Evolutionary conservation across 2,329 filamentous ascomycete genomes (phyloP).

Genomic region (Trichoderma sp.): DNA sequence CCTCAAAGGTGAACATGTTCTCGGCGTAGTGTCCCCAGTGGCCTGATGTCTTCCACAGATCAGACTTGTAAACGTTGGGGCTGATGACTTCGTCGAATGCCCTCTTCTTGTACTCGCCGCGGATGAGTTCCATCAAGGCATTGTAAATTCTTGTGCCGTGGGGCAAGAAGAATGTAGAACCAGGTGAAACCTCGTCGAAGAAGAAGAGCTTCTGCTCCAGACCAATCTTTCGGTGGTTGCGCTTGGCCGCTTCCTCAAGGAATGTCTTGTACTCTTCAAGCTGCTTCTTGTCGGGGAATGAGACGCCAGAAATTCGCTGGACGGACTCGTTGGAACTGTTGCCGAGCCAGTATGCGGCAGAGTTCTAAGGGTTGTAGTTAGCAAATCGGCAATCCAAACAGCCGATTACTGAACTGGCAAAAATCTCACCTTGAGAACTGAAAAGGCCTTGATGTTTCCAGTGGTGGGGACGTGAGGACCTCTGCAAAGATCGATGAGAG

Average conservation of each 20-base stretch:
- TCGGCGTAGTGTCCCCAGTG: constrained; percentile 87
- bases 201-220: constrained; percentile 97
- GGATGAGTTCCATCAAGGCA: constrained; percentile 75
- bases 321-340: constrained; percentile 92
- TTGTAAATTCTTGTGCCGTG: constrained; percentile 95
- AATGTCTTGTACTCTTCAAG: constrained; percentile 93
- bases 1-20: constrained; percentile 76
- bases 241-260: constrained; percentile 95
- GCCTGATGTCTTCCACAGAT: constrained; percentile 90
- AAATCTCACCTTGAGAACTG: constrained; percentile 69
- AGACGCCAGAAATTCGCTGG: constrained; percentile 94
- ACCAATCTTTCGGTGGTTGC: constrained; percentile 90
- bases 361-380: constrained; percentile 52
- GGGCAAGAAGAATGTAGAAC: constrained; percentile 87
- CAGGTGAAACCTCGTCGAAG: constrained; percentile 91
- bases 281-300: constrained; percentile 91
- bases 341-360: constrained; percentile 83
- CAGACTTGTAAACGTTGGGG: constrained; percentile 90
- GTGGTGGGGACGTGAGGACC: constrained; percentile 92
- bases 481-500: constrained; percentile 90
- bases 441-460: constrained; percentile 89
- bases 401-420: not conserved
- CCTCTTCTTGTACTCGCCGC: constrained; percentile 85
- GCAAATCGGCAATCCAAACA: not conserved
- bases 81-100: constrained; percentile 94